Evolutionary conservation across 164 flowering plant genomes (phyloP).

Genomic region (Umbellularia californica): DNA sequence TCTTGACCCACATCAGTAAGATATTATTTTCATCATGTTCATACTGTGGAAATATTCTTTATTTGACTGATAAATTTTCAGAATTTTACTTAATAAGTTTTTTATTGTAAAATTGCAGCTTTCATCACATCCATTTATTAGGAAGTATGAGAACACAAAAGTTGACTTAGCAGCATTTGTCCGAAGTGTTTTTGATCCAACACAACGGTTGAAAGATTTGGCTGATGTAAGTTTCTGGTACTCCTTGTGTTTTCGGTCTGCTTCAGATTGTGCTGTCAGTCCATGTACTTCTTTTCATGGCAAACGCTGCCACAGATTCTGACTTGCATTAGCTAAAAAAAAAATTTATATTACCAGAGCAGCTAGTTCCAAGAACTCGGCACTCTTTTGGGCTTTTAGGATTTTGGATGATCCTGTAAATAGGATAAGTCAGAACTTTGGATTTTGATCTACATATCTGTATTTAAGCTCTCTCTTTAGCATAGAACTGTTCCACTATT

Average conservation of each 20-base stretch:
- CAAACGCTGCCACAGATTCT: background rate
- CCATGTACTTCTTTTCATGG: background rate
- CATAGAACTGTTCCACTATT: background rate
- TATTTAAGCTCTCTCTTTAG: background rate
- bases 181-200: slow-evolving; percentile 80
- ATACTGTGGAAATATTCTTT: background rate
- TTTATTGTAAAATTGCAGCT: slow-evolving; percentile 45
- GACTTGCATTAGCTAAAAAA: background rate
- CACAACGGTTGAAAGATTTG: slow-evolving; percentile 84
- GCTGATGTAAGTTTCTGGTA: slow-evolving; percentile 73
- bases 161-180: slow-evolving; percentile 84
- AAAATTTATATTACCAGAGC: background rate
- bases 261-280: background rate
- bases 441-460: too few species aligned
- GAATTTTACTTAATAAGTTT: background rate
- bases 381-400: background rate
- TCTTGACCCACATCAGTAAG: too few species aligned
- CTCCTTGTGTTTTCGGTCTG: slow-evolving; percentile 3
- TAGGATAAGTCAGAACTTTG: background rate
- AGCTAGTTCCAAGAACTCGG: background rate
- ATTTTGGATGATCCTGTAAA: background rate
- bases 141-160: slow-evolving; percentile 51
- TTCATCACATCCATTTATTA: slow-evolving; percentile 86
- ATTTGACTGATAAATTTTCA: background rate
- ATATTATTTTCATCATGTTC: background rate